Conservation (phyloP, 2,329 filamentous ascomycete genomes). For the Paradendryphiella salina region DNA sequence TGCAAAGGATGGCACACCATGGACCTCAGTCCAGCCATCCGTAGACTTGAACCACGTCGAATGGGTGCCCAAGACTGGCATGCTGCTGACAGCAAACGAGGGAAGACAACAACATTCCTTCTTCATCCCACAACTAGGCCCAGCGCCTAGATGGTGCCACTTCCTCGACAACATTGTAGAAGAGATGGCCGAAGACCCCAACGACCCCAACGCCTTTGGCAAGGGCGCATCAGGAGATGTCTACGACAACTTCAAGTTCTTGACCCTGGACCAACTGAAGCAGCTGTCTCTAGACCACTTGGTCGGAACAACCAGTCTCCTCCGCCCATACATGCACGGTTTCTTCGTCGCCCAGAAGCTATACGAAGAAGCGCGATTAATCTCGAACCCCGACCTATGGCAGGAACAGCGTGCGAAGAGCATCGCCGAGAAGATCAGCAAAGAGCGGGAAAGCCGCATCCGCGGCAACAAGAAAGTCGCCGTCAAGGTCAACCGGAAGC, state of each 20-base stretch:
- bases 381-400: conserved; percentile 91
- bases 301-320: conserved; percentile 83
- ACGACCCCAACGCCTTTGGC: conserved; percentile 62
- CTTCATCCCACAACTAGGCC: conserved; percentile 90
- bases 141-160: conserved; percentile 91
- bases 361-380: conserved; percentile 91
- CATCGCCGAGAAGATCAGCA: conserved; percentile 93
- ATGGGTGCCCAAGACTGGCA: conserved; percentile 89
- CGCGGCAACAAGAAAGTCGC: conserved; percentile 88
- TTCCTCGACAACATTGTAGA: conserved; percentile 98
- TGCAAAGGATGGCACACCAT: conserved; percentile 76
- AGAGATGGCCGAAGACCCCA: conserved; percentile 87
- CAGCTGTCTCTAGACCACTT: conserved; percentile 85
- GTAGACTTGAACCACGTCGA: conserved; percentile 95
- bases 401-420: conserved; percentile 90
- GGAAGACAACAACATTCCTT: conserved; percentile 93
- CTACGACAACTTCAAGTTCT: conserved; percentile 99
- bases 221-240: conserved; percentile 70
- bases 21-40: conserved; percentile 93
- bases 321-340: conserved; percentile 98
- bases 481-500: conserved; percentile 83
- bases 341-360: conserved; percentile 95
- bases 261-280: conserved; percentile 83
- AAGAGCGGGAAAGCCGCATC: conserved; percentile 93
- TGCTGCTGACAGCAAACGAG: conserved; percentile 96